phyloP scores from a whole-genome alignment of 176 grass and related monocot genomes.

The Tillandsia leiboldiana region DNA sequence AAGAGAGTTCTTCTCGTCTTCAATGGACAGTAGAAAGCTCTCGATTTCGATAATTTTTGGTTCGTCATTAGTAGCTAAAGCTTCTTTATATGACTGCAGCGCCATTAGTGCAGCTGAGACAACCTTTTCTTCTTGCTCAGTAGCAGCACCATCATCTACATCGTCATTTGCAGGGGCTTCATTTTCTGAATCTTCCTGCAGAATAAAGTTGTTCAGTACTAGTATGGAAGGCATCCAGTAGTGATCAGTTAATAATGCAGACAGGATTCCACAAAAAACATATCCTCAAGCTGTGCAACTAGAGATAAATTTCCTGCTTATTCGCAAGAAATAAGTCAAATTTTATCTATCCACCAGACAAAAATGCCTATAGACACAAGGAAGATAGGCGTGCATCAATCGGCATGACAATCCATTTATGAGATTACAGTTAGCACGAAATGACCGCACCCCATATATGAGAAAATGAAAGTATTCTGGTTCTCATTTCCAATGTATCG shows the following conservation, averaged over 20 bases:
- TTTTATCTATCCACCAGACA: too few relatives aligned
- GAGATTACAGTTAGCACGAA: too few relatives aligned
- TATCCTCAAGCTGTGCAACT: not conserved
- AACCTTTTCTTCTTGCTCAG: slow-evolving; percentile 36
- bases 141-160: slow-evolving; percentile 23
- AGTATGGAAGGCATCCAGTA: not conserved
- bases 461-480: too few relatives aligned
- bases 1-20: slow-evolving; percentile 63
- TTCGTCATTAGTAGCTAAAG: slow-evolving; percentile 47
- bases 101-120: slow-evolving; percentile 36
- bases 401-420: too few relatives aligned
- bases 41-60: slow-evolving; percentile 61
- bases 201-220: slow-evolving; percentile 7
- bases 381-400: too few relatives aligned
- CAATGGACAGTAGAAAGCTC: slow-evolving; percentile 56
- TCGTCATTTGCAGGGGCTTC: slow-evolving; percentile 35
- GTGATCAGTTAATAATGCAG: not conserved
- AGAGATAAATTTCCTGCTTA: too few relatives aligned
- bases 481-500: too few relatives aligned
- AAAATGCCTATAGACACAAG: too few relatives aligned
- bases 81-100: slow-evolving; percentile 69
- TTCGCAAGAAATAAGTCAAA: too few relatives aligned
- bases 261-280: not conserved
- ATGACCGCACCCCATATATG: too few relatives aligned
- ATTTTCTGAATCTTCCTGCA: slow-evolving; percentile 48